A percentile compares a stretch with the other conserved stretches of the same genome.
These are phyloP conservation scores for Drechslerella dactyloides DNA, from an alignment of 2,329 filamentous ascomycete species.

Conservation along the genomic window DNA sequence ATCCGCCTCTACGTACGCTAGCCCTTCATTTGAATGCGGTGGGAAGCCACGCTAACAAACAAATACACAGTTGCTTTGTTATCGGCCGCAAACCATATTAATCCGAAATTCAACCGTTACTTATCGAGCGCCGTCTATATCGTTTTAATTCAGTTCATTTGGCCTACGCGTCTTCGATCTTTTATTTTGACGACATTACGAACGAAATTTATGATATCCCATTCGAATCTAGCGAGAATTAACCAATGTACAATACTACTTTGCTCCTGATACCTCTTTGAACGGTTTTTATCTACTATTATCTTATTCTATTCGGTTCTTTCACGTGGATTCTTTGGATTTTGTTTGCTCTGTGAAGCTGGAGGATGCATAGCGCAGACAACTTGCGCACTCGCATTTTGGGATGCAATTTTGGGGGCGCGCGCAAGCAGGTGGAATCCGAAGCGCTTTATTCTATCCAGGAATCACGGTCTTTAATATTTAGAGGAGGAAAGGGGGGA, in stretches of 20 bases:
- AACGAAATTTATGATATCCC: conserved; percentile 45
- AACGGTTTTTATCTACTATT: conserved; percentile 7
- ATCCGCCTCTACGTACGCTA: conserved; percentile 35
- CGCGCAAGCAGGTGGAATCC: no score
- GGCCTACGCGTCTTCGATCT: not conserved
- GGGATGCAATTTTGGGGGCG: no score
- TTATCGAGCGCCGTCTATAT: not conserved
- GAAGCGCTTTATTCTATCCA: no score
- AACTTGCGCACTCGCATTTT: no score
- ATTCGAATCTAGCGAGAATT: conserved; percentile 45
- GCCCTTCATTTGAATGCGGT: not conserved
- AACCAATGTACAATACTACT: conserved; percentile 49
- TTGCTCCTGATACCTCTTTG: conserved; percentile 47
- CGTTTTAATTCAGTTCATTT: not conserved
- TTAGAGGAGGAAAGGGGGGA: not conserved
- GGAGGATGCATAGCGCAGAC: no score
- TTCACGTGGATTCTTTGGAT: conserved; percentile 1
- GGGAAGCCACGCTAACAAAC: conserved; percentile 10
- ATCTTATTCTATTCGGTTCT: not conserved
- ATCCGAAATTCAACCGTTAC: conserved; percentile 5
- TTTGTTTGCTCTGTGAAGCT: not conserved
- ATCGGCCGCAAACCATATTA: conserved; percentile 47
- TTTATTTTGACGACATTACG: conserved; percentile 35
- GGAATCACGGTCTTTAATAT: no score
- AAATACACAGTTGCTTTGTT: conserved; percentile 33